Evolutionary conservation across 2,329 filamentous ascomycete genomes (phyloP), one percentile per base, ranked within the genome.

Genomic region (Penicillium fuscoglaucum): DNA sequence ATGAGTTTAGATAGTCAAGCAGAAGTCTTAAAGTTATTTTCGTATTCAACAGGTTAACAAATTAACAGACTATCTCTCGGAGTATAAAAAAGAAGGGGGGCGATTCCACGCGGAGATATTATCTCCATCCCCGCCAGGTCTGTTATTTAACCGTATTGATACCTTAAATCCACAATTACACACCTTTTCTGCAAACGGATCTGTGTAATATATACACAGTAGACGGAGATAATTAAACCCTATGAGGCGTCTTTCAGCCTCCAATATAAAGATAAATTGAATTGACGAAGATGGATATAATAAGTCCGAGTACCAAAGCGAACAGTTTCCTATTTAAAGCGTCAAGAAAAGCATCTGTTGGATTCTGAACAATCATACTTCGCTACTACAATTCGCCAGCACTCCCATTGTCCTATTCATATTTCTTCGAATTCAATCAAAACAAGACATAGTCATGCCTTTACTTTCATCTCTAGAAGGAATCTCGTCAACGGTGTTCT

Each of bases 381-480:
- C 13, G 17, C 29, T 29, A 41, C 10, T 21, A 19, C 39, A 41
- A 13, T 21, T 21, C 10, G 10, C 19, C 2, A 21, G 4, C 39
- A 13, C 39, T 21, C 3, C 39, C 6, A 17, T 17, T 10, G 4
- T 44, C 19, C 1, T 26, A 9, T 26, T 44, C 3, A 37, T 37
- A 17, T n/a, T 44, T 17, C 3, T 26, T 26, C 21, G 0, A 5
- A 26, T 29, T 15, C 17, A 31, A 41, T 31, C 12, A 4, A 4
- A 29, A 15, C 12, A 19, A 17, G 48, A 45, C 35, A 28, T 2
- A 39, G 10, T 12, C 31, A 50, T 50, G 47, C 17, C 47, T 39
- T 5, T 50, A 4, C 37, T 57, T 17, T 59, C 57, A 1, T n/a
- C 48, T 9, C n/a, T 59, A 35, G 47, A 59, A 21, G 52, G 57